Percentiles rank a stretch among this genome's conserved stretches.
phyloP scores from a whole-genome alignment of 352 stramenopile genomes.

The Globisporangium radiosum region DNA sequence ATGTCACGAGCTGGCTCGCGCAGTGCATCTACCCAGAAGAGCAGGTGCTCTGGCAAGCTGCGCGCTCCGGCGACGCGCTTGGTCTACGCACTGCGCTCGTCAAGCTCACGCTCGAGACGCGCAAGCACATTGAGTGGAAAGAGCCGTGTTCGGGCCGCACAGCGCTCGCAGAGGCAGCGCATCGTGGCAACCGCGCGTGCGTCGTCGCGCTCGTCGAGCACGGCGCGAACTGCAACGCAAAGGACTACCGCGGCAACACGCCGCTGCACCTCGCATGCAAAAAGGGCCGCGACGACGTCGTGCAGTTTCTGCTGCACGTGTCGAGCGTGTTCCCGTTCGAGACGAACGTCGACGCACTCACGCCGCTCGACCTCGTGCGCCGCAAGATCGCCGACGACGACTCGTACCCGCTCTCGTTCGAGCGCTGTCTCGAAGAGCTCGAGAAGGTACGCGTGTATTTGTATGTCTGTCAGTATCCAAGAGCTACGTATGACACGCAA shows the following conservation, averaged over 20 bases:
- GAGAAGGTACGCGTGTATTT: conserved; percentile 26
- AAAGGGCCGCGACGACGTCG: conserved; percentile 27
- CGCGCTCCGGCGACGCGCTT: conserved; percentile 29
- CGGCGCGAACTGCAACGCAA: conserved; percentile 44
- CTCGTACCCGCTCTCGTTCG: conserved; percentile 20
- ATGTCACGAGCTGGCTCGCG: conserved; percentile 36
- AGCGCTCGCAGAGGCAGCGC: conserved; percentile 34
- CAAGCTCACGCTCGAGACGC: conserved; percentile 31
- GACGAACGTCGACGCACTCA: conserved; percentile 38
- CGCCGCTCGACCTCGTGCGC: conserved; percentile 35
- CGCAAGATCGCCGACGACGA: conserved; percentile 23
- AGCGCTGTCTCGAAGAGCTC: conserved; percentile 48
- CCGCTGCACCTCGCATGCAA: conserved; percentile 53
- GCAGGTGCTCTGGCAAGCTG: conserved; percentile 47
- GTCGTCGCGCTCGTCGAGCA: conserved; percentile 31
- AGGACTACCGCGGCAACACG: conserved; percentile 43
- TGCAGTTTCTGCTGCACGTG: conserved; percentile 36
- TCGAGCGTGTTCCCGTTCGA: conserved; percentile 32
- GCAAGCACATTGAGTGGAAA: conserved; percentile 46
- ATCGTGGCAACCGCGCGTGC: conserved; percentile 38
- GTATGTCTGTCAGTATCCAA: no score
- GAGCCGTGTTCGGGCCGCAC: conserved; percentile 40
- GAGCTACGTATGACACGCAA: no score
- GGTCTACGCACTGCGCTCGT: conserved; percentile 27
- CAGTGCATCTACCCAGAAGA: conserved; percentile 51